Evolutionary conservation across 106 monocot genomes (phyloP).

Genomic region (Dendrobium huoshanense): DNA sequence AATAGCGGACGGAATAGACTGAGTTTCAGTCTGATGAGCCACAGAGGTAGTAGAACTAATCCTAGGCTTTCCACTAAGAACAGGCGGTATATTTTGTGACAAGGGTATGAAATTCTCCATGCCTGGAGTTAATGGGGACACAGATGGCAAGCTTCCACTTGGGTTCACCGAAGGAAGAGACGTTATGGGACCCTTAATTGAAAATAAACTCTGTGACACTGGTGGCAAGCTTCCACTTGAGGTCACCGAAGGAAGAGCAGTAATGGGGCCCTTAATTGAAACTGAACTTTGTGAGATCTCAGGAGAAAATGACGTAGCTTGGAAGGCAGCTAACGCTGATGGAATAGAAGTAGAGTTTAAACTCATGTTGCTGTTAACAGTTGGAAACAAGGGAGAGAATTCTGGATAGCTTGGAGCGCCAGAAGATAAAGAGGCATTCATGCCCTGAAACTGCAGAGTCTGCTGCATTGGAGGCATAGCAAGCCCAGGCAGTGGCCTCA

Average conservation of each 20-base stretch:
- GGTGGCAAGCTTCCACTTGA: not conserved
- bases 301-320: not conserved
- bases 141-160: not conserved
- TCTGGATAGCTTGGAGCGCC: slow-evolving; percentile 28
- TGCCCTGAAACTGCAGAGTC: slow-evolving; percentile 37
- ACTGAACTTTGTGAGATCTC: slow-evolving; percentile 6
- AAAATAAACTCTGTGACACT: not conserved
- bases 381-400: slow-evolving; percentile 22
- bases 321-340: slow-evolving; percentile 7
- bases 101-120: slow-evolving; percentile 1
- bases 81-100: slow-evolving; percentile 11
- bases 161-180: slow-evolving; percentile 6
- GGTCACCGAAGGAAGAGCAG: not conserved
- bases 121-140: not conserved
- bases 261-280: not conserved
- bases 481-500: slow-evolving; percentile 38
- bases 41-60: not conserved
- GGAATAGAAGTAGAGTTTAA: slow-evolving; percentile 4
- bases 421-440: slow-evolving; percentile 21
- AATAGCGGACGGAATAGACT: not conserved
- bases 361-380: slow-evolving; percentile 16
- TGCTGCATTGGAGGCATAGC: slow-evolving; percentile 41
- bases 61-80: not conserved
- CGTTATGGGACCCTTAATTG: not conserved
- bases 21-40: not conserved